Evolutionary conservation across 1,139 yeast species (phyloP).

Genomic region (Geotrichum histeridarum): DNA sequence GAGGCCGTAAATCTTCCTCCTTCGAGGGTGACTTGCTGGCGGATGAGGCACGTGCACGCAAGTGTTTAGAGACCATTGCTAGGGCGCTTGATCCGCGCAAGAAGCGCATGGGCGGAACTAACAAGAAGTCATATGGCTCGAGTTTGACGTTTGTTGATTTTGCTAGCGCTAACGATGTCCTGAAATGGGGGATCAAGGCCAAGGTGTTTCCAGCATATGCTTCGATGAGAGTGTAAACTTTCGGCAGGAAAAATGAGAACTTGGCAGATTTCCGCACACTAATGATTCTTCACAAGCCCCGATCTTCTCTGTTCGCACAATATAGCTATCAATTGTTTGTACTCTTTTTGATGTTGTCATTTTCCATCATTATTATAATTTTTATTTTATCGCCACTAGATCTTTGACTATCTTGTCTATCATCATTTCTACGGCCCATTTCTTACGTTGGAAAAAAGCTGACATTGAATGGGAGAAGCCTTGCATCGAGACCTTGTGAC

Average conservation of each 20-base stretch:
- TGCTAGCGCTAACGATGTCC: slow-evolving; percentile 30
- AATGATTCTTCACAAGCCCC: too few relatives aligned
- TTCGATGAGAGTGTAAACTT: neutral
- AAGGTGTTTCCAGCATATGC: slow-evolving; percentile 23
- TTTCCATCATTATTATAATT: neutral
- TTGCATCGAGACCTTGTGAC: too few relatives aligned
- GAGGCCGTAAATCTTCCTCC: neutral
- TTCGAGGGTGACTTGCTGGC: slow-evolving; percentile 14
- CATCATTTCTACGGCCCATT: neutral
- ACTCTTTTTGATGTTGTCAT: neutral
- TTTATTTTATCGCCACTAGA: neutral
- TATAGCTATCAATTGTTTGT: neutral
- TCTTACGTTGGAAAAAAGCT: too few relatives aligned
- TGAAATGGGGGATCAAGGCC: slow-evolving; percentile 31
- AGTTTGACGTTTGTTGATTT: slow-evolving; percentile 17
- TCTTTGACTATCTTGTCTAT: neutral
- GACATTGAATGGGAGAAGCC: too few relatives aligned
- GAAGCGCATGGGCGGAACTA: slow-evolving; percentile 19
- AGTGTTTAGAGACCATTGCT: slow-evolving; percentile 31
- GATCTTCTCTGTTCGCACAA: neutral
- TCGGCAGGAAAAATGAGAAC: neutral
- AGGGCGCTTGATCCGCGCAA: slow-evolving; percentile 37
- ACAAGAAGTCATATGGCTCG: neutral
- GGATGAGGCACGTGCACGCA: slow-evolving; percentile 30
- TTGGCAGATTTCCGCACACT: neutral